These are phyloP conservation scores for Sonneratia caseolaris DNA, from an alignment of 345 rosid species.

Conservation along the genomic window DNA sequence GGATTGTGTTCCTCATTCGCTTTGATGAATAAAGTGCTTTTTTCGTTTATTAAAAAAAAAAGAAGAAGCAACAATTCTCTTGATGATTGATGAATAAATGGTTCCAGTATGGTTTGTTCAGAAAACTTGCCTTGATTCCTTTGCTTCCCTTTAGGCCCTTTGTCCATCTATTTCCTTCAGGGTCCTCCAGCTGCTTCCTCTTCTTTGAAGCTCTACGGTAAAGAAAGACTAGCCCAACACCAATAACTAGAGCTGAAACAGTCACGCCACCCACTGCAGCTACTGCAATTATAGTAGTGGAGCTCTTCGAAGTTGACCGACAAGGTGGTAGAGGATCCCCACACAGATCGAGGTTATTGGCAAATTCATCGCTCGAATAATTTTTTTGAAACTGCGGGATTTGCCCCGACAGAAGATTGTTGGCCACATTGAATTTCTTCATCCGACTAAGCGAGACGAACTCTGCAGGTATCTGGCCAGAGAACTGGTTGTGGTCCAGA, in stretches of 20 bases:
- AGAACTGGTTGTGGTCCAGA: slow-evolving; percentile 53
- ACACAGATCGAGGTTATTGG: slow-evolving; percentile 55
- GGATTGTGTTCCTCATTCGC: too few species aligned
- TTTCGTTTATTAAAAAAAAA: too few species aligned
- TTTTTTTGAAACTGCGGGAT: slow-evolving; percentile 21
- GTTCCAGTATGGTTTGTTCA: background rate
- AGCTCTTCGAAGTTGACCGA: background rate
- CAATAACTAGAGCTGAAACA: slow-evolving; percentile 50
- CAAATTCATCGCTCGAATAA: background rate
- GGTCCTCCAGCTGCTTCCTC: slow-evolving; percentile 73
- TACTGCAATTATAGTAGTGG: slow-evolving; percentile 38
- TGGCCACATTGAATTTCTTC: slow-evolving; percentile 43
- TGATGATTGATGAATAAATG: background rate
- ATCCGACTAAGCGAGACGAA: slow-evolving; percentile 41
- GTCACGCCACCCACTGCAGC: slow-evolving; percentile 71
- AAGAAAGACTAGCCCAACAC: slow-evolving; percentile 39
- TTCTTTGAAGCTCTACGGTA: slow-evolving; percentile 37
- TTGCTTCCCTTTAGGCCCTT: slow-evolving; percentile 57
- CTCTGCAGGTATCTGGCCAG: slow-evolving; percentile 52
- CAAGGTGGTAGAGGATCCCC: slow-evolving; percentile 48
- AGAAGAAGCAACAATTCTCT: background rate
- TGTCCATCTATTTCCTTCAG: slow-evolving; percentile 91
- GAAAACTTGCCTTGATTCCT: slow-evolving; percentile 56
- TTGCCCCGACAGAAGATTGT: slow-evolving; percentile 55
- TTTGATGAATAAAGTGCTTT: too few species aligned